Evolutionary conservation across 164 flowering plant genomes (phyloP).

Genomic region (Euptelea pleiosperma): DNA sequence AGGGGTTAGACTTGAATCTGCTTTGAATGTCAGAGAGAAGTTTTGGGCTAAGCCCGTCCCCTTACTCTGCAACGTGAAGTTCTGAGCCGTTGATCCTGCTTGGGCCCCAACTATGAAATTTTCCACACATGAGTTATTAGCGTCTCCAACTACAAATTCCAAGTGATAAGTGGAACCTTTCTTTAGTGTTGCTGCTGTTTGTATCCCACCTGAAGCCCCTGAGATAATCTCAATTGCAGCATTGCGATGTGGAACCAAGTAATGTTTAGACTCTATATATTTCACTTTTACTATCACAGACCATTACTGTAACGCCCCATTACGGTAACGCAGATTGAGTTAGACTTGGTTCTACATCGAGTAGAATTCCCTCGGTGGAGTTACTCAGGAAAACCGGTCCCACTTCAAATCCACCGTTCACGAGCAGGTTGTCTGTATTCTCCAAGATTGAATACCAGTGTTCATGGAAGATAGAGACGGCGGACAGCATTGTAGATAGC

Average conservation of each 20-base stretch:
- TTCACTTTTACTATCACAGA: conserved; percentile 38
- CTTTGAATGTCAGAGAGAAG: conserved; percentile 32
- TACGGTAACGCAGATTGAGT: conserved; percentile 32
- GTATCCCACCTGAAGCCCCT: conserved; percentile 32
- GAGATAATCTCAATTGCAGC: conserved; percentile 46
- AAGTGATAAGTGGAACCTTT: conserved; percentile 31
- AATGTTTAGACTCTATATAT: conserved; percentile 44
- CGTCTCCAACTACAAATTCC: conserved; percentile 43
- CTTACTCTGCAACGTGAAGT: conserved; percentile 32
- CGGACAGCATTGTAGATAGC: too few relatives aligned
- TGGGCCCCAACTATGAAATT: conserved; percentile 33
- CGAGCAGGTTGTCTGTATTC: conserved; percentile 24
- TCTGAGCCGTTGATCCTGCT: conserved; percentile 36
- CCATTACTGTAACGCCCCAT: conserved; percentile 48
- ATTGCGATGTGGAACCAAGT: conserved; percentile 44
- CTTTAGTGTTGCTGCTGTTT: conserved; percentile 22
- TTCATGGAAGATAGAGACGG: too few relatives aligned
- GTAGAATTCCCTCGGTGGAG: conserved; percentile 42
- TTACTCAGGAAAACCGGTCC: conserved; percentile 35
- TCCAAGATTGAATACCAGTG: not conserved
- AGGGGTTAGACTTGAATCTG: conserved; percentile 25
- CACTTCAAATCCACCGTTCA: conserved; percentile 42
- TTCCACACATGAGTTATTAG: conserved; percentile 42
- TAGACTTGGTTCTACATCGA: conserved; percentile 30
- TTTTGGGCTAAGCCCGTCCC: conserved; percentile 38